Evolutionary conservation across 495 filamentous ascomycete genomes (phyloP), one percentile per base, ranked within the genome.

Genomic region (Penicillium taxi): DNA sequence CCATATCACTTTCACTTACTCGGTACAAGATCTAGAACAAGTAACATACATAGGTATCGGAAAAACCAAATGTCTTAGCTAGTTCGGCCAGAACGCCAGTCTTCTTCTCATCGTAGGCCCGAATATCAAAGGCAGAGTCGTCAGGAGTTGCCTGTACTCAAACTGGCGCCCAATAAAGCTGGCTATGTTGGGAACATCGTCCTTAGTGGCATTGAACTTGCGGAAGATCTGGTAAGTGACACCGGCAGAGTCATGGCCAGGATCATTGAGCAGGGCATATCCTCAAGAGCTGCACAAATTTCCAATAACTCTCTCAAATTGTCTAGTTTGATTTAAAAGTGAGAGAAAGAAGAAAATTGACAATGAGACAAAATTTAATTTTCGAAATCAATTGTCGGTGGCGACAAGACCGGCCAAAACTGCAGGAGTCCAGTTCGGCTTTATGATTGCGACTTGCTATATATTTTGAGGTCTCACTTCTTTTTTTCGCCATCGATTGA

Each of bases 121-220:
- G 60, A 51, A 67, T 67, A 25, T 64, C 61, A 32, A 62, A 65
- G 1, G 55, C 37, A 1, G 59, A 40, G 27, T 65, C 59, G 6
- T 60, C 59, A 2, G 63, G 64, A 23, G 61, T 64, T 13, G 55
- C 48, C 39, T 32, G 36, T 65, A 68, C 41, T 66, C 63, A n/a
- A 57, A 62, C 35, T 66, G 61, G 6, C 63, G 57, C 45, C 65
- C 59, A 30, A 68, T 53, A 35, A 65, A 68, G 33, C 64, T 63
- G 11, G 42, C 53, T 63, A 68, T 66, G 31, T 53, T 64, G 32
- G 63, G 61, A 2, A 49, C 45, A 39, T 66, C 64, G 20, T 53
- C 41, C 14, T 56, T 63, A 15, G 47, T 50, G 8, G 46, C 53
- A 12, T 64, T 48, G 59, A 59, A 67, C 42, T 61, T 67, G 44